Evolutionary conservation across 2,329 filamentous ascomycete genomes (phyloP), one percentile per base, ranked within the genome.

Genomic region (Ophiosphaerella narmari): DNA sequence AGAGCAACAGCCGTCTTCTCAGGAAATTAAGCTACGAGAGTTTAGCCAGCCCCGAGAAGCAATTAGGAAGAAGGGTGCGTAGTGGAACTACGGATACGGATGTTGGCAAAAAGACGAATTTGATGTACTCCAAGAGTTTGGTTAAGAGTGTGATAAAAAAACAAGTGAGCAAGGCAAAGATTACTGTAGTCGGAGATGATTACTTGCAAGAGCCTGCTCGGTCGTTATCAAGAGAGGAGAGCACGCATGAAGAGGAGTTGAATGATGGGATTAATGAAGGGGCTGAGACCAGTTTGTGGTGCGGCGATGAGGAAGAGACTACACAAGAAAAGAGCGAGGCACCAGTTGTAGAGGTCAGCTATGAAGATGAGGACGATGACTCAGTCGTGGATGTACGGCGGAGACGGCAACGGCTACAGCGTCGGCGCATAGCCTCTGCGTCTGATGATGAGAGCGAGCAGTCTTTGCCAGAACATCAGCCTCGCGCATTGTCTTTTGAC

Each of bases 201-300:
- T 43, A 66, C 37, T 40, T 57, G 47, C 45, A 57, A 46, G 55
- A 64, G 51, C 46, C 41, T 16, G 16, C 32, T 26, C 21, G 35
- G 35, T 33, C 36, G 33, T 38, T 36, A 39, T 36, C 14, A 47
- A 50, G 21, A 41, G 39, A 46, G 35, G 49, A 54, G 34, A 43
- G 52, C 29, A 24, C 16, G 13, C 34, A 13, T 5, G 48, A 50
- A 18, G 50, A 59, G 16, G 44, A 47, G 13, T 33, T 52, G 23
- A 48, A 57, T 16, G 23, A 55, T 5, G 50, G 59, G n/a, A 44
- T 47, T 31, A 52, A 63, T 16, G 54, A 59, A n/a, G 60, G 67
- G 21, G 61, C 55, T 18, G 68, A 68, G 54, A 65, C 64, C 39
- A 72, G 66, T 42, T 42, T 71, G 14, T 55, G 57, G 46, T 72